phyloP scores from a whole-genome alignment of 1,139 yeast species.

The Arxiozyma slooffiae region DNA sequence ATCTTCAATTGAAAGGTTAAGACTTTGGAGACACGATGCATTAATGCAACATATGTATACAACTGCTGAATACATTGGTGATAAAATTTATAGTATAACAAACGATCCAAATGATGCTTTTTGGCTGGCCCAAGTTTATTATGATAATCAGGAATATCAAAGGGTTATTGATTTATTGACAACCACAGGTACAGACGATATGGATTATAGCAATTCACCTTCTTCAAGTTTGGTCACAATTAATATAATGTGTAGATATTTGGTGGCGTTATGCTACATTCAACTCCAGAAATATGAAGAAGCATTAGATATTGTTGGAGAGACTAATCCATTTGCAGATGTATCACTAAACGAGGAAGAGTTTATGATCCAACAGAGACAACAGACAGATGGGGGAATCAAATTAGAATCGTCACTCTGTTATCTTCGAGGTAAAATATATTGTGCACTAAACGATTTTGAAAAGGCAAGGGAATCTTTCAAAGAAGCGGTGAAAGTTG shows the following conservation, averaged over 20 bases:
- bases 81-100: conserved; percentile 65
- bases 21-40: conserved; percentile 94
- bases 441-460: conserved; percentile 73
- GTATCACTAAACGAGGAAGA: conserved; percentile 11
- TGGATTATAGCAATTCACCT: background rate
- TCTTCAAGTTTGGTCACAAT: conserved; percentile 30
- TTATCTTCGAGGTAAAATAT: conserved; percentile 73
- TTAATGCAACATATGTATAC: conserved; percentile 82
- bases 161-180: conserved; percentile 62
- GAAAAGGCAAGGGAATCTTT: conserved; percentile 82
- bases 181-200: conserved; percentile 21
- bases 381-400: conserved; percentile 58
- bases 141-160: conserved; percentile 57
- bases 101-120: conserved; percentile 89
- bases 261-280: conserved; percentile 67
- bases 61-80: conserved; percentile 89
- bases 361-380: background rate
- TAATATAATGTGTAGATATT: conserved; percentile 67
- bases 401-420: conserved; percentile 83
- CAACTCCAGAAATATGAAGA: conserved; percentile 79
- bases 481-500: conserved; percentile 77
- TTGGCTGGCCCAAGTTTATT: conserved; percentile 90
- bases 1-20: conserved; percentile 74
- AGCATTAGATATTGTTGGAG: conserved; percentile 81
- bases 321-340: conserved; percentile 56